Evolutionary conservation across 345 rosid species (phyloP), one percentile per base, ranked within the genome.

Genomic region (Eucalyptus sp.): DNA sequence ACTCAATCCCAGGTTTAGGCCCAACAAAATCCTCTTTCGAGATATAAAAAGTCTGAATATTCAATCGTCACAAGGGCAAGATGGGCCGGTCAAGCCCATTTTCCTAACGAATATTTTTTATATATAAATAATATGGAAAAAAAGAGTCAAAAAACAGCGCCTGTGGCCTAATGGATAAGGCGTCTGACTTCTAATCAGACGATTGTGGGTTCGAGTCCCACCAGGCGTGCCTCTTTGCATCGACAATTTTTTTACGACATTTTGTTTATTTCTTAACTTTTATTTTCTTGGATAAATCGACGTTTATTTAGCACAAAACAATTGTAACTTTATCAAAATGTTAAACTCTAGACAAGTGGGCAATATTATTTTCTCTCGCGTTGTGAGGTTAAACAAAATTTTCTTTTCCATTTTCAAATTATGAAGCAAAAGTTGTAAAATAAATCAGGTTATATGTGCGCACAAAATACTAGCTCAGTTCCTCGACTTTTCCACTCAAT

Each of bases 131-230:
- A 56, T 62, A 62, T 5, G 8, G 68, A 6, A 62, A 27, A 6
- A 12, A 6, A 2, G 5, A 2, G 37, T 7, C 18, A n/a, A 11
- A 11, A 5, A 14, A 0, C 37, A 17, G 95, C 94, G 92, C 95
- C 95, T 94, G 94, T 94, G 96, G 95, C 93, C 95, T 93, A 94
- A 93, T 92, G 94, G 94, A 91, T 91, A 90, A 91, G 92, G 92
- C 91, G 91, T 89, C 91, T 90, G 91, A 90, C 93, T 91, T 91
- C 93, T 91, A 90, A 90, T 90, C 93, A 91, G 91, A 91, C 93
- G 95, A 94, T 94, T 93, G 95, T 92, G 95, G 95, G 95, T 93
- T 94, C 94, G 95, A 93, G 92, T 93, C 96, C 95, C 95, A 94
- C 93, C 93, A 93, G 93, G 95, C 92, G 94, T 93, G 94, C 37